phyloP scores from a whole-genome alignment of 177 flowering plant species.

The Vitis hybrid region DNA sequence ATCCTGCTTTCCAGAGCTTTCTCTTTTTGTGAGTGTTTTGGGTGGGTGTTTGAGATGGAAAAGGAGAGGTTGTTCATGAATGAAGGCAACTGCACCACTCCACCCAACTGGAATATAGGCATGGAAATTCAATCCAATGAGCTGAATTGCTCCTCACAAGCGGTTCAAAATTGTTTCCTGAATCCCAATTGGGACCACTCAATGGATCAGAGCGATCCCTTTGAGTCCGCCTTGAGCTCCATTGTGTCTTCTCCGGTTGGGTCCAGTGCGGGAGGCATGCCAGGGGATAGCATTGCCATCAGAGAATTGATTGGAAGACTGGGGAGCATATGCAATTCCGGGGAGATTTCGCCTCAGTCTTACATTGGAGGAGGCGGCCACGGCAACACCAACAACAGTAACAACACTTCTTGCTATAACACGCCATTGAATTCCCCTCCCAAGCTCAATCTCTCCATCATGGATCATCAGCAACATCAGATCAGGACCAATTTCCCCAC shows the following conservation, averaged over 20 bases:
- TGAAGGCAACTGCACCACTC: background rate
- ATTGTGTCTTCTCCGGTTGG: conserved; percentile 45
- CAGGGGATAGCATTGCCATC: conserved; percentile 17
- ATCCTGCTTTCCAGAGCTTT: background rate
- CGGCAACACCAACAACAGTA: conserved; percentile 13
- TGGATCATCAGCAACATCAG: conserved; percentile 22
- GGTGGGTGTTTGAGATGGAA: conserved; percentile 9
- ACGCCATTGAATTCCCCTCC: conserved; percentile 48
- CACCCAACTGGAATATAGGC: conserved; percentile 16
- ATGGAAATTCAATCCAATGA: conserved; percentile 22
- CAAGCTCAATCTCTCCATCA: conserved; percentile 29
- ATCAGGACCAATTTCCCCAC: conserved; percentile 13
- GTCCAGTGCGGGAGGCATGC: conserved; percentile 8
- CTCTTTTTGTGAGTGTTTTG: background rate
- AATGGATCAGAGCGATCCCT: conserved; percentile 37
- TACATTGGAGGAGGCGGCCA: conserved; percentile 3
- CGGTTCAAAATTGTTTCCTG: conserved; percentile 16
- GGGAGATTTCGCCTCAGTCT: conserved; percentile 30
- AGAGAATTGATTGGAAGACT: conserved; percentile 38
- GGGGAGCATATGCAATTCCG: conserved; percentile 36
- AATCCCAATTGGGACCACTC: conserved; percentile 35
- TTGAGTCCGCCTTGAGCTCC: conserved; percentile 44
- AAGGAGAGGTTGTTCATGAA: conserved; percentile 15
- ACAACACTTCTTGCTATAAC: conserved; percentile 36
- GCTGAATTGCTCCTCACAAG: conserved; percentile 15